These are phyloP conservation scores for Acanthamoeba divionensis DNA, from an alignment of 208 protist genomes.

Conservation along the genomic window DNA sequence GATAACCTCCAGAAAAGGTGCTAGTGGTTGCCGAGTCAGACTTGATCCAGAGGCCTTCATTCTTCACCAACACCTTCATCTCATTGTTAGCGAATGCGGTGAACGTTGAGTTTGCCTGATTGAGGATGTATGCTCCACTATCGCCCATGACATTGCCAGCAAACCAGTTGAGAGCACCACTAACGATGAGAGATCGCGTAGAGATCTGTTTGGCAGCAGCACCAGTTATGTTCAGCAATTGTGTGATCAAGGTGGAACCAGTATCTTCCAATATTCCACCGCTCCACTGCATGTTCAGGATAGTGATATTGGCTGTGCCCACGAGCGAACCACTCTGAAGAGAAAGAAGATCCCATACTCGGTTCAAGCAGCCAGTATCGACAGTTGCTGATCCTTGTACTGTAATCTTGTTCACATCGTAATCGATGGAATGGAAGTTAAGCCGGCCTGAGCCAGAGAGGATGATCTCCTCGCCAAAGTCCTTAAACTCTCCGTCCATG, in stretches of 20 bases:
- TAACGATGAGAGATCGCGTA: background rate
- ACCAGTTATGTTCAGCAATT: background rate
- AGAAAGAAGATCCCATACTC: background rate
- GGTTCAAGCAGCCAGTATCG: conserved; percentile 37
- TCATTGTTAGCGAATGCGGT: background rate
- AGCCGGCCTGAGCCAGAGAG: background rate
- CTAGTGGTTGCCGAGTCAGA: background rate
- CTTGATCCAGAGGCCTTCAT: conserved; percentile 30
- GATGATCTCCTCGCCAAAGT: background rate
- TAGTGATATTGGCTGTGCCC: conserved; percentile 5
- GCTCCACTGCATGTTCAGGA: background rate
- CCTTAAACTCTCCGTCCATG: conserved; percentile 10
- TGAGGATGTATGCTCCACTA: background rate
- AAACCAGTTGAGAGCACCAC: conserved; percentile 2
- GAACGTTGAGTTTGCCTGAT: background rate
- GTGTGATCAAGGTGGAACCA: conserved; percentile 16
- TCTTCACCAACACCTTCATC: conserved; percentile 26
- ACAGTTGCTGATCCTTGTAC: background rate
- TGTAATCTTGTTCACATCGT: background rate
- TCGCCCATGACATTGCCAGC: conserved; percentile 10
- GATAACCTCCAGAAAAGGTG: conserved; percentile 33
- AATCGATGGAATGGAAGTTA: conserved; percentile 21
- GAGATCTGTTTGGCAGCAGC: background rate
- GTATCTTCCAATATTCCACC: background rate
- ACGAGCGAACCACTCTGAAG: background rate